Evolutionary conservation across 345 rosid genomes (phyloP), one percentile per base, ranked within the genome.

Genomic region (Hibiscus tridactylites): DNA sequence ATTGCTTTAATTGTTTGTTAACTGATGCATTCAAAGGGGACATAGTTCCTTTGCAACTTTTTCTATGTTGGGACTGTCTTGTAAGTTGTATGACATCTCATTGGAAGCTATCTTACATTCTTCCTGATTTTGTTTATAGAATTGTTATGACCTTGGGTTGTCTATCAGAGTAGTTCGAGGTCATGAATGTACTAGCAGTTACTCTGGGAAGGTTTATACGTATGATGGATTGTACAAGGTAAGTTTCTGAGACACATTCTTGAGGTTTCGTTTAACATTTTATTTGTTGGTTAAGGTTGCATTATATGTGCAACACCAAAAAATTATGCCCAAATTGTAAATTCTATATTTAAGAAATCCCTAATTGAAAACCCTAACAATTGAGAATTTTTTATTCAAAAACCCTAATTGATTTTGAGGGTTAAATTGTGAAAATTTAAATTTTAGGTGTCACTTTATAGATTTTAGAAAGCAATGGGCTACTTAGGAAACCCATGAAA

Each of bases 151-250:
- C 11, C 83, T 85, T 49, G n/a, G 73, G 24, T 82, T 87, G 65
- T 87, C 97, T 58, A 92, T 95, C 57, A 83, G 99, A 80, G 98
- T 95, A 46, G 61, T 85, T 73, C 97, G 99, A 47, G 97, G 99
- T 61, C 99, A 89, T 70, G 78, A 82, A 35, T 89, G 83, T 71
- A 29, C 44, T 13, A 86, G 81, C 74, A 92, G 97, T 83, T 92
- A 90, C 76, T 65, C 82, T 73, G 88, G 89, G 70, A 90, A 70
- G 75, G 81, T 90, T 61, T 95, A 92, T 77, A 89, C 98, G 15
- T 95, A 95, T 58, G 99, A 95, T 83, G 99, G 99, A 47, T 79
- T 95, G 79, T 95, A 95, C 82, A 77, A 86, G 96, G 99, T 92
- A 77, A 52, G 62, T 17, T 26, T 37, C 26, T 61, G 1, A 68